Conservation (phyloP, 2,329 filamentous ascomycete species). For the Sporothrix humicola region DNA sequence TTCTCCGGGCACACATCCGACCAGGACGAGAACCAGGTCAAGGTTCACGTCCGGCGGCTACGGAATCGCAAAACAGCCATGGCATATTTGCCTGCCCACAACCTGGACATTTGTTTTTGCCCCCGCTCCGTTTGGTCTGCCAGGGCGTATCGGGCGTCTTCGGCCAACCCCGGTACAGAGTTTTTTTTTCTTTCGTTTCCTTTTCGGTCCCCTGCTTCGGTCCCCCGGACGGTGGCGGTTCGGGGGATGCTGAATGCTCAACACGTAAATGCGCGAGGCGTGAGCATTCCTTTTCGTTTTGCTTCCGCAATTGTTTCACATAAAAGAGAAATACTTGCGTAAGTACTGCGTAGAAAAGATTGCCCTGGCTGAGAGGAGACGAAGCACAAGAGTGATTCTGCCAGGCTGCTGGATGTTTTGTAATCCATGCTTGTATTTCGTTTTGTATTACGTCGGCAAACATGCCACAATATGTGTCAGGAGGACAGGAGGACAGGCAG, state of each 20-base stretch:
- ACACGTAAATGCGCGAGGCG: too few species aligned
- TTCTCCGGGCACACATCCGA: too few species aligned
- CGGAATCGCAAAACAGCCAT: too few species aligned
- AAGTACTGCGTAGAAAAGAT: background rate
- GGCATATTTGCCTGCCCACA: too few species aligned
- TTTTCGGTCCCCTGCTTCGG: background rate
- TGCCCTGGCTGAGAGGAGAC: background rate
- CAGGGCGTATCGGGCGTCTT: background rate
- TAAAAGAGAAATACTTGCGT: background rate
- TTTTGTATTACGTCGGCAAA: background rate
- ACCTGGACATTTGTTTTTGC: too few species aligned
- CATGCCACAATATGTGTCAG: background rate
- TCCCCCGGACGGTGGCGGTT: background rate
- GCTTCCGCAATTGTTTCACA: background rate
- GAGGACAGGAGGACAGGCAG: background rate
- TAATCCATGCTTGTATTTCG: background rate
- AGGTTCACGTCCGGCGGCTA: too few species aligned
- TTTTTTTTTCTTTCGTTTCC: background rate
- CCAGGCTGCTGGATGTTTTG: too few species aligned
- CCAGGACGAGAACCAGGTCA: too few species aligned
- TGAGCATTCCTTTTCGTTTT: background rate
- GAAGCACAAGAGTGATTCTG: too few species aligned
- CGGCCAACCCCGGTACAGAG: slow-evolving; percentile 2
- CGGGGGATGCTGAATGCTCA: background rate
- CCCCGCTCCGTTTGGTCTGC: too few species aligned